phyloP scores from a whole-genome alignment of 768 basidiomycete genomes.

The Termitomyces bulborhizus region DNA sequence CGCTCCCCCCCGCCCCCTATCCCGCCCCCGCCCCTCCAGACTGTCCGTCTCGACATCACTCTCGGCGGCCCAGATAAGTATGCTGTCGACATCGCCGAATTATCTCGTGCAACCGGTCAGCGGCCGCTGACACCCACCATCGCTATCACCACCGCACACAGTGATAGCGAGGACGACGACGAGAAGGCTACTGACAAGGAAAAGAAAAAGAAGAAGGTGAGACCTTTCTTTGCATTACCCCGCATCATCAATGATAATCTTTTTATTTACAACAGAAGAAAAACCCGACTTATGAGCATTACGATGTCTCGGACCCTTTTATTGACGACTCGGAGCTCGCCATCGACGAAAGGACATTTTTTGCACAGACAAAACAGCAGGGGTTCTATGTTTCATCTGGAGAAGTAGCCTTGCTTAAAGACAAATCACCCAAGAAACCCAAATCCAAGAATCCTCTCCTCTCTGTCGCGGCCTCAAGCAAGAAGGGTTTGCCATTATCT shows the following conservation, averaged over 20 bases:
- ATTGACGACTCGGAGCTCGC: slow-evolving; percentile 96
- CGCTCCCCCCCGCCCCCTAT: slow-evolving; percentile 5
- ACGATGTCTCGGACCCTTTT: slow-evolving; percentile 89
- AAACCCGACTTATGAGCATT: slow-evolving; percentile 62
- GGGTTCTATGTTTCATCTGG: slow-evolving; percentile 92
- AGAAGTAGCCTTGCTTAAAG: slow-evolving; percentile 80
- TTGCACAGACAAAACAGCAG: slow-evolving; percentile 87
- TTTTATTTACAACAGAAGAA: slow-evolving; percentile 32
- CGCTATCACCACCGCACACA: slow-evolving; percentile 29
- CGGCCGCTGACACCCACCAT: slow-evolving; percentile 24
- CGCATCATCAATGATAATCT: background rate
- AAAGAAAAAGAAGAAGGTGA: slow-evolving; percentile 29
- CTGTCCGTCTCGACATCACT: slow-evolving; percentile 53
- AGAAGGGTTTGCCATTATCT: background rate
- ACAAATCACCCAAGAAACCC: slow-evolving; percentile 72
- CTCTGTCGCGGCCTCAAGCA: background rate
- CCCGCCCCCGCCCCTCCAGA: slow-evolving; percentile 19
- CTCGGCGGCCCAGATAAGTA: slow-evolving; percentile 64
- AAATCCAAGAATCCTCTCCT: slow-evolving; percentile 50
- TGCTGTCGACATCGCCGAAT: slow-evolving; percentile 49
- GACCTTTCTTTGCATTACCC: background rate
- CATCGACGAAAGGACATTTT: slow-evolving; percentile 85
- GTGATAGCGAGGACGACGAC: slow-evolving; percentile 45
- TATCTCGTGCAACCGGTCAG: slow-evolving; percentile 54
- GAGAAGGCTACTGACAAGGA: slow-evolving; percentile 21